Evolutionary conservation across 1,284 basidiomycete species (phyloP), one percentile per base, ranked within the genome.

Genomic region (Puccinia brachypodii): DNA sequence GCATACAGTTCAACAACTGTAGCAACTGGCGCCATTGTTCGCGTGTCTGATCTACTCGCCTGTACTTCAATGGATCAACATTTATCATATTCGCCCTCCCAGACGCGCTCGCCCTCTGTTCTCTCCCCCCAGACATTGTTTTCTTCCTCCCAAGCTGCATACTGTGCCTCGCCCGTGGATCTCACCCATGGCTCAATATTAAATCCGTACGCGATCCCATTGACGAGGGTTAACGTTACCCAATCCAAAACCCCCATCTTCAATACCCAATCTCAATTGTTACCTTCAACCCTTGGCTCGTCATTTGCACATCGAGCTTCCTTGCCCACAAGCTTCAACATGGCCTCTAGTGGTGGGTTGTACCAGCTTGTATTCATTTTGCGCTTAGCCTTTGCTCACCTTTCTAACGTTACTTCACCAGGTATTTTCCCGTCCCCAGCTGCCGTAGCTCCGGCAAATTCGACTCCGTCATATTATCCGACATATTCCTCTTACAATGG

Each of bases 1-100:
- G 62, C 31, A 38, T 66, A 66, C 36, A 66, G 33, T n/a, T 22
- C 19, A 40, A 8, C 62, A 19, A 36, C 64, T 40, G 36, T 53
- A 47, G 69, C n/a, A 44, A 50, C 44, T 22, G 25, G 69, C 42
- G 44, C 28, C 69, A 36, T 53, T 19, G 28, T 38, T 31, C 69
- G 69, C 44, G 44, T 53, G 44, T 53, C 69, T 53, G 28, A 33
- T 47, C 44, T 38, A 53, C 66, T 69, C 42, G 38, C 25, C 66
- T 69, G 60, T 62, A 62, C 16, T 36, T 3, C 42, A 47, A 72
- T 72, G 69, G 69, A 72, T 72, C 68, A 42, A 72, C 42, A 50
- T 53, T 50, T 53, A 50, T 72, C 69, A 31, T 38, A 47, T 72
- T 72, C 44, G 50, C 50, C 38, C 14, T 72, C 69, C 69, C 50